Evolutionary conservation across 495 filamentous ascomycete genomes (phyloP).

Genomic region (Daldinia decipiens): DNA sequence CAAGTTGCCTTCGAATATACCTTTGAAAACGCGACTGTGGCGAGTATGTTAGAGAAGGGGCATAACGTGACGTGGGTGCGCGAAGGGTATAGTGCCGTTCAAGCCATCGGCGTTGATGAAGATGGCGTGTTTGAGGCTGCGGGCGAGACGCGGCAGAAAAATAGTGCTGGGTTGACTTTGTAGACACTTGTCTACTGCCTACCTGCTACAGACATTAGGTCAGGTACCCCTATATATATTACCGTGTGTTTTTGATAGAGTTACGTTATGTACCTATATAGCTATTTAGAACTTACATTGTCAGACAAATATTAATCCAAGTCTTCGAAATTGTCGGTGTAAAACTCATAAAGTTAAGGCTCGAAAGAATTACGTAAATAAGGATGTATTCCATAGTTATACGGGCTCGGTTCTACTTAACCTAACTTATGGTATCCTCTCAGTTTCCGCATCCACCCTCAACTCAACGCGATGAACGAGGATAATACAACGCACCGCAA

Average conservation of each 20-base stretch:
- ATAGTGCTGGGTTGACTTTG: conserved; percentile 69
- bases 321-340: neutral
- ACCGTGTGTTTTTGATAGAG: neutral
- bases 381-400: neutral
- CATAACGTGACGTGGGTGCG: conserved; percentile 79
- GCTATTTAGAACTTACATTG: neutral
- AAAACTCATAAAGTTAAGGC: neutral
- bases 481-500: conserved; percentile 4
- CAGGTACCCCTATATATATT: neutral
- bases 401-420: neutral
- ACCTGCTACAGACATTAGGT: neutral
- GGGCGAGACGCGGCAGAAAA: conserved; percentile 73
- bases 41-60: conserved; percentile 67
- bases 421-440: neutral
- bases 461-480: neutral
- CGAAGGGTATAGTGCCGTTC: conserved; percentile 69
- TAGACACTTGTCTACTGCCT: conserved; percentile 2
- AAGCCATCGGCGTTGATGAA: conserved; percentile 66
- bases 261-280: neutral
- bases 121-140: conserved; percentile 58
- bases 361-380: neutral
- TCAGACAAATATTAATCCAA: neutral
- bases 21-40: conserved; percentile 73
- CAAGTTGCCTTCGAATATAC: conserved; percentile 70
- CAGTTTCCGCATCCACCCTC: neutral